A percentile compares a stretch with the other conserved stretches of the same genome.
These are phyloP conservation scores for Candida mesenterica DNA, from an alignment of 1,139 yeast species.

Conservation along the genomic window DNA sequence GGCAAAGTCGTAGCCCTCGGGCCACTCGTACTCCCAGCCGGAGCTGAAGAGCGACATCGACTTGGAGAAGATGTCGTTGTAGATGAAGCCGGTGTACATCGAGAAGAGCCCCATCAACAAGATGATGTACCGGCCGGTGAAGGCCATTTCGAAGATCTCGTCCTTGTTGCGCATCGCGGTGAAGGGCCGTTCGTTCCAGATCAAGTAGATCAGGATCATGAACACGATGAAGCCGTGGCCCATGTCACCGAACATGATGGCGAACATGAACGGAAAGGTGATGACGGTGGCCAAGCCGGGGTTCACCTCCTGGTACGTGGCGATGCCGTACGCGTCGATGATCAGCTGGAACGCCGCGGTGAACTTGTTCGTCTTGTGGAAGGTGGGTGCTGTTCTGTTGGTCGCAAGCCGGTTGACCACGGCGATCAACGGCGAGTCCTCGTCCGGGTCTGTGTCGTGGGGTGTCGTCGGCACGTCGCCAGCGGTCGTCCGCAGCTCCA, in stretches of 20 bases:
- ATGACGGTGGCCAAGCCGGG: slow-evolving; percentile 94
- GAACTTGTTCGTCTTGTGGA: slow-evolving; percentile 85
- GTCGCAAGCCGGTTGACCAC: slow-evolving; percentile 81
- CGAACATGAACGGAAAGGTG: slow-evolving; percentile 98
- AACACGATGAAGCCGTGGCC: slow-evolving; percentile 90
- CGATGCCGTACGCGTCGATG: slow-evolving; percentile 93
- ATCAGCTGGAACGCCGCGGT: slow-evolving; percentile 90
- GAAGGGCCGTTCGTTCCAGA: slow-evolving; percentile 64
- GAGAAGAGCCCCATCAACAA: slow-evolving; percentile 91
- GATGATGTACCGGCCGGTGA: slow-evolving; percentile 83
- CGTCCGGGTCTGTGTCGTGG: no score
- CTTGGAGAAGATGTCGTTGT: slow-evolving; percentile 90
- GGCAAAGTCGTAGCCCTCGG: slow-evolving; percentile 61
- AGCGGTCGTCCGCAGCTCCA: no score
- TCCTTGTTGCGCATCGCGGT: slow-evolving; percentile 70
- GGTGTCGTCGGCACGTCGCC: slow-evolving; percentile 25
- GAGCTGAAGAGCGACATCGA: slow-evolving; percentile 82
- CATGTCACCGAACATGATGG: slow-evolving; percentile 97
- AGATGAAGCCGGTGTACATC: slow-evolving; percentile 87
- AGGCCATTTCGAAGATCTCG: slow-evolving; percentile 97
- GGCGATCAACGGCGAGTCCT: slow-evolving; percentile 35
- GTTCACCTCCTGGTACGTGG: slow-evolving; percentile 91
- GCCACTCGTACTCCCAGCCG: slow-evolving; percentile 84
- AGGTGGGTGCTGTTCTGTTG: slow-evolving; percentile 89
- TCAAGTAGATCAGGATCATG: slow-evolving; percentile 68